Percentiles rank a stretch among this genome's conserved stretches.
These are phyloP conservation scores for Penicillium sp. DNA, from an alignment of 2,329 filamentous ascomycete species.

Conservation along the genomic window DNA sequence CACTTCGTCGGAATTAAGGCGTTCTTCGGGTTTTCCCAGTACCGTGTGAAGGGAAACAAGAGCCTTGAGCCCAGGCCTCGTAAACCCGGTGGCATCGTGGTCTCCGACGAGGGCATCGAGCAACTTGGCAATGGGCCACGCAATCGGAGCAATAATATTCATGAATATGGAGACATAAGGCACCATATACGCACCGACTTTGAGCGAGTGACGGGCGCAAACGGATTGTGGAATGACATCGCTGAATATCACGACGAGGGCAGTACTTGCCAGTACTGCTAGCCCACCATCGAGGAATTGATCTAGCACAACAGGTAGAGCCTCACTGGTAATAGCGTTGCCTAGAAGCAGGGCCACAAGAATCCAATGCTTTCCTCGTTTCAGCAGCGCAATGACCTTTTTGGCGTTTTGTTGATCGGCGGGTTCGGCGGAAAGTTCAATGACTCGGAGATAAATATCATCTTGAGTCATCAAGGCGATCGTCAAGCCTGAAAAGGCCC, in stretches of 20 bases:
- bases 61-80: slow-evolving; percentile 94
- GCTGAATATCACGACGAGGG: slow-evolving; percentile 95
- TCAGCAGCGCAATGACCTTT: slow-evolving; percentile 73
- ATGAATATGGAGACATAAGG: slow-evolving; percentile 82
- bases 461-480: slow-evolving; percentile 68
- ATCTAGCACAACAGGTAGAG: slow-evolving; percentile 88
- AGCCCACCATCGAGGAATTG: slow-evolving; percentile 89
- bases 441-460: slow-evolving; percentile 95
- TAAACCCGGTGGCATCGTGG: slow-evolving; percentile 93
- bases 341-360: slow-evolving; percentile 86
- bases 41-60: slow-evolving; percentile 91
- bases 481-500: slow-evolving; percentile 89
- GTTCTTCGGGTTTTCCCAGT: slow-evolving; percentile 77
- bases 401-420: slow-evolving; percentile 79
- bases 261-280: slow-evolving; percentile 86
- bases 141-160: slow-evolving; percentile 83
- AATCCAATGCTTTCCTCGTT: slow-evolving; percentile 94
- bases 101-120: slow-evolving; percentile 89
- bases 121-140: slow-evolving; percentile 94
- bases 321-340: slow-evolving; percentile 97
- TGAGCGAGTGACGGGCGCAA: slow-evolving; percentile 90
- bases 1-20: slow-evolving; percentile 92
- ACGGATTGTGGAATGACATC: slow-evolving; percentile 93
- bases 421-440: slow-evolving; percentile 78
- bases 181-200: slow-evolving; percentile 89